Conservation (phyloP, 75 land plant species). For the Adiantum capillusveneris region DNA sequence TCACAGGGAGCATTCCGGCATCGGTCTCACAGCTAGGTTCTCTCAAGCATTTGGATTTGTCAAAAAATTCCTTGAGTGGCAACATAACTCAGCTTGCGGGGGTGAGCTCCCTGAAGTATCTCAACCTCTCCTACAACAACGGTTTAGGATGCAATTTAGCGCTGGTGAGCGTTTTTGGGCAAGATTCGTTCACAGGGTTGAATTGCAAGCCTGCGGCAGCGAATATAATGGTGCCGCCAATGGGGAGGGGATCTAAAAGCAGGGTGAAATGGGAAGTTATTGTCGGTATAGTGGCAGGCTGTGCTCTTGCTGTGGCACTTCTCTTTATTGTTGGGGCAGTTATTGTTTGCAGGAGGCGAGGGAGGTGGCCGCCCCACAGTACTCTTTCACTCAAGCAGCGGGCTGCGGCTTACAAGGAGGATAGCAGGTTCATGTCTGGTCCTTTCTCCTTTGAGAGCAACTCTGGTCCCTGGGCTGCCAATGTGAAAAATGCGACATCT, state of each 20-base stretch:
- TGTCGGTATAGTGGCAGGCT: slow-evolving; percentile 26
- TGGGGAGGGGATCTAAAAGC: neutral
- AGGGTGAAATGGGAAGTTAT: slow-evolving; percentile 1
- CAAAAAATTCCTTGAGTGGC: slow-evolving; percentile 57
- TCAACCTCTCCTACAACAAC: slow-evolving; percentile 62
- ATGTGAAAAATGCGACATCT: slow-evolving; percentile 48
- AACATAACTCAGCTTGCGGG: slow-evolving; percentile 34
- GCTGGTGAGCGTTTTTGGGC: slow-evolving; percentile 15
- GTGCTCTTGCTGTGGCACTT: slow-evolving; percentile 21
- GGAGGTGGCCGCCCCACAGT: neutral
- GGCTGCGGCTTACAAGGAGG: slow-evolving; percentile 14
- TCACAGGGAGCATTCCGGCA: slow-evolving; percentile 39
- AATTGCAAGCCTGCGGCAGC: slow-evolving; percentile 32
- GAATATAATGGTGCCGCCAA: slow-evolving; percentile 30
- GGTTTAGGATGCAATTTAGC: slow-evolving; percentile 28
- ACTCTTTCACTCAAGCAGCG: slow-evolving; percentile 30
- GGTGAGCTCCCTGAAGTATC: slow-evolving; percentile 29
- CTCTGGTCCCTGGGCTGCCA: slow-evolving; percentile 65
- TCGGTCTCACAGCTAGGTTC: slow-evolving; percentile 3
- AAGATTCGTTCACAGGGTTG: slow-evolving; percentile 21
- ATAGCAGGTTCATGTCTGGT: slow-evolving; percentile 41
- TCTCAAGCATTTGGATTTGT: slow-evolving; percentile 50
- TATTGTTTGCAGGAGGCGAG: slow-evolving; percentile 1
- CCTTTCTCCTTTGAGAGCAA: slow-evolving; percentile 66
- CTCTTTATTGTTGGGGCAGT: neutral